Evolutionary conservation across 257 asterid genomes (phyloP), one percentile per base, ranked within the genome.

Genomic region (Avicennia marina): DNA sequence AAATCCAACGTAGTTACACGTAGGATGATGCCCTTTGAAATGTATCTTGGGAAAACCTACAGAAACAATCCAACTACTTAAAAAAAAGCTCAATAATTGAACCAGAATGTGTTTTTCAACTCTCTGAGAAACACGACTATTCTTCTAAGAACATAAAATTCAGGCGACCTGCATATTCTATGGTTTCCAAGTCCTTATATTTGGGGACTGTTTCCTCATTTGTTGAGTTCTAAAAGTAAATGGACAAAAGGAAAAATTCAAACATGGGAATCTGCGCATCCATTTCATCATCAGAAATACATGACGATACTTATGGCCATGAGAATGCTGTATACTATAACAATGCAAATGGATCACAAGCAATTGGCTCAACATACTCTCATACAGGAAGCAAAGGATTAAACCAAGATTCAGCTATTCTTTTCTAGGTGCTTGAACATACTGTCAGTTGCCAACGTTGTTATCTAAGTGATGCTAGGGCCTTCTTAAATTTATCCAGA

Each of bases 371-470:
- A 43, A 52, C 75, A 50, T 66, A 68, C 62, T 82, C 95, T 63
- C 76, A 73, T 38, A 66, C 71, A 65, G 95, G 95, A 33, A 73
- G 72, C 69, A 90, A 90, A 73, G 95, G 93, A 34, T 3, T 70
- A 13, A 90, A 86, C 19, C 97, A 90, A 78, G 95, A 90, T 68
- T 71, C 73, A 71, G 84, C 90, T 17, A 68, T 86, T 68, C 78
- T 90, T 53, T 82, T 58, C 41, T 84, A 86, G 95, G 95, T 86
- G 44, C 25, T 20, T 40, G 34, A 17, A 25, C 56, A 4, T 62
- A 21, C n/a, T n/a, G n/a, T n/a, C n/a, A n/a, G n/a, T n/a, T n/a
- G n/a, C n/a, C n/a, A n/a, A n/a, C n/a, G n/a, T n/a, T n/a, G n/a
- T n/a, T n/a, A n/a, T n/a, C n/a, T n/a, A n/a, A n/a, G n/a, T n/a